Base-by-base conservation (phyloP, 768 basidiomycete genomes). In the Porpolomopsis calyptriformis region DNA sequence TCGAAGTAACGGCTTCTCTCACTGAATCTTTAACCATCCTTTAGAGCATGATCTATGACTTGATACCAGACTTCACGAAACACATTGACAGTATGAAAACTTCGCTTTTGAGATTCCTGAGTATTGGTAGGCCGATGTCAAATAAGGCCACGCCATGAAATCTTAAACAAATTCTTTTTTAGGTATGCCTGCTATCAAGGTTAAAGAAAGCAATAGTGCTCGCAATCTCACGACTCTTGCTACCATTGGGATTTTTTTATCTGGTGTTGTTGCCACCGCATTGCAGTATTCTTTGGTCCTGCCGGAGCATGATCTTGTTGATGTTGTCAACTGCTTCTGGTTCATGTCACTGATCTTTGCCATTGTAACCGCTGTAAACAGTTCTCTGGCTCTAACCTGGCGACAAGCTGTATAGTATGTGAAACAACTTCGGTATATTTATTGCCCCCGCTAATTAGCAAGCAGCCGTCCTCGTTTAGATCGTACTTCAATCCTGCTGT, bases 401-500 rank as follows among this genome's bases (percentile, higher is more conserved):
- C 83, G 82, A 57, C 81, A 83, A 56, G 82, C 83, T 0, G 83
- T 85, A 80, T 86, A 86, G 82, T 85, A 63, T 52, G 81, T 74
- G 20, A 9, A 46, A 51, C 43, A 4, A 45, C 40, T 43, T 40
- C 26, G 22, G 14, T 33, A 22, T 4, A 16, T 23, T 42, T 43
- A 25, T 39, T 20, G 40, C 11, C 29, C 19, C 18, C 43, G 24
- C 20, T 46, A 26, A 38, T 46, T 38, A 43, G 40, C 31, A 29
- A 46, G 43, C 42, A 84, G 82, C 57, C 82, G 82, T 45, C 83
- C 81, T 29, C 83, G 82, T 16, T 77, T 80, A 7, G 76, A 85
- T 59, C 77, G 80, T 44, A 81, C 84, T 35, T 82, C 83, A 1
- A 84, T 82, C 82, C 85, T 83, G 82, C 81, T 85, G 36, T 63